These are phyloP conservation scores for Thielaviopsis euricoi DNA, from an alignment of 2,329 filamentous ascomycete species.

Conservation along the genomic window DNA sequence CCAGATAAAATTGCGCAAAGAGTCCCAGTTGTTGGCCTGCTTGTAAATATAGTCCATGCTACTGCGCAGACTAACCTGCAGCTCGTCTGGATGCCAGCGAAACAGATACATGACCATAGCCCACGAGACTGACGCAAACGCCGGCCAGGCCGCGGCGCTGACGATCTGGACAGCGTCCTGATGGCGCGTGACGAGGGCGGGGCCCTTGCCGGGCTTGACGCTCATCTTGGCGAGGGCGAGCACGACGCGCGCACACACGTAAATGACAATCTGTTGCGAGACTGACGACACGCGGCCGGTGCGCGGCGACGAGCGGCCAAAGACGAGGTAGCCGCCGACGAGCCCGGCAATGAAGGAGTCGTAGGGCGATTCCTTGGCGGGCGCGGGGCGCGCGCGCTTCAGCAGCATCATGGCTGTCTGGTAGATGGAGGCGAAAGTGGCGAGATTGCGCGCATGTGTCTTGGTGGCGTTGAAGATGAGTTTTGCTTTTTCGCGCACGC, in stretches of 20 bases:
- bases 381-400: slow-evolving; percentile 40
- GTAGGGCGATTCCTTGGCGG: slow-evolving; percentile 51
- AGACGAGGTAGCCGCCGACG: slow-evolving; percentile 82
- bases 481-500: slow-evolving; percentile 56
- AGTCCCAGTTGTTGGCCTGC: slow-evolving; percentile 81
- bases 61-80: slow-evolving; percentile 79
- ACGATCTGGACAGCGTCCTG: slow-evolving; percentile 24
- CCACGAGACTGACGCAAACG: slow-evolving; percentile 84
- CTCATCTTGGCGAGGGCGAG: slow-evolving; percentile 71
- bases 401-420: slow-evolving; percentile 67
- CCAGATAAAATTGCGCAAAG: slow-evolving; percentile 66
- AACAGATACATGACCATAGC: slow-evolving; percentile 92
- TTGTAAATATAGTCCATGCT: slow-evolving; percentile 97
- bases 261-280: slow-evolving; percentile 95
- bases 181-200: background rate
- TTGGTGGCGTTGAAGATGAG: slow-evolving; percentile 74
- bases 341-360: slow-evolving; percentile 79
- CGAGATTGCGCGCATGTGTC: slow-evolving; percentile 82
- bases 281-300: slow-evolving; percentile 58
- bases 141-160: slow-evolving; percentile 62
- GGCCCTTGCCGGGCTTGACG: slow-evolving; percentile 44
- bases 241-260: slow-evolving; percentile 84
- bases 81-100: slow-evolving; percentile 73
- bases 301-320: slow-evolving; percentile 51
- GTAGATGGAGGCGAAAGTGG: slow-evolving; percentile 81